Base-by-base conservation (phyloP, 495 filamentous ascomycete species). In the Diplogelasinospora grovesii region DNA sequence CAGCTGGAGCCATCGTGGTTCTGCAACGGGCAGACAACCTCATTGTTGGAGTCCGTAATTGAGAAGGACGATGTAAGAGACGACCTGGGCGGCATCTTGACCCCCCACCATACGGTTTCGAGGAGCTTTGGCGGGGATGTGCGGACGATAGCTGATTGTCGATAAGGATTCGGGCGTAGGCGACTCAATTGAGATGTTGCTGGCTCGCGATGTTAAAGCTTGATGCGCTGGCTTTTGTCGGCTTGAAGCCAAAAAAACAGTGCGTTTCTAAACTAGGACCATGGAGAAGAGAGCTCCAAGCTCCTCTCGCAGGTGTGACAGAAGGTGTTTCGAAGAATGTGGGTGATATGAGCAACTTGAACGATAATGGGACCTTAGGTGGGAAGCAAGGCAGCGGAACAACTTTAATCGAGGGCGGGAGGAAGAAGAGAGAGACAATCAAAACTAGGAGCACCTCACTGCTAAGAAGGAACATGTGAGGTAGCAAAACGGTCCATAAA, bases 1-100 rank as follows among this genome's bases (percentile, higher is more conserved):
- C 92, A 98, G 70, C 82, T 88, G 52, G 92, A 94, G 53, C 88
- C 87, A 78, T 98, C 92, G 45, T 94, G 88, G 61, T 95, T 96
- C 56, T 80, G 81, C 70, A 98, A 69, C 46, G 92, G 92, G 72
- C 92, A 98, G 45, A 96, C 87, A 50, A 98, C 90, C 64, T 96
- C 92, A 64, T 93, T 93, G 59, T 83, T 88, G 60, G 81, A 78
- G 70, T 94, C 88, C 46, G 85, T 82, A 54, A 94, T 83, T 49
- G 89, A 90, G 60, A 95, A 95, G 39, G 88, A 93, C 62, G 83
- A 83, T 43, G 85, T 89, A 58, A 93, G 72, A 40, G 86, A 84
- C 48, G 82, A 81, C 77, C 85, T 79, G 48, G 86, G 88, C 67
- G 89, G 89, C 89, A 94, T 69, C 59, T 74, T 72, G 67, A 50